A percentile compares a stretch with the other conserved stretches of the same genome.
Evolutionary conservation across 495 filamentous ascomycete species (phyloP).

Genomic region (Ramalina intermedia): DNA sequence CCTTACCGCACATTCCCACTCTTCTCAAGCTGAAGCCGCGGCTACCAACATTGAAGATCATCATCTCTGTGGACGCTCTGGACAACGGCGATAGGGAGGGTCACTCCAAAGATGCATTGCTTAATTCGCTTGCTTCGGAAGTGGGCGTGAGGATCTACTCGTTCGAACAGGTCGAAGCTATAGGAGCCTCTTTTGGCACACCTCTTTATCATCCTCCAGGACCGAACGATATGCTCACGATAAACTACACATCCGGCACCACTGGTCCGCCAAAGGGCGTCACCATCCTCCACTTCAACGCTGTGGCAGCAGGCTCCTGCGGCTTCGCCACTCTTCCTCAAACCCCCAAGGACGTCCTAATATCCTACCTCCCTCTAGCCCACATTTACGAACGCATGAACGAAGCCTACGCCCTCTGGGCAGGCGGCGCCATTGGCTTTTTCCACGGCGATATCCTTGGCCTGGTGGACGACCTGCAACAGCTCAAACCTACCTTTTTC

Average conservation of each 20-base stretch:
- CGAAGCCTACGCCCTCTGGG: slow-evolving; percentile 62
- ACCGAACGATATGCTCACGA: slow-evolving; percentile 69
- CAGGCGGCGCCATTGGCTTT: slow-evolving; percentile 70
- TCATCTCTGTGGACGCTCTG: slow-evolving; percentile 79
- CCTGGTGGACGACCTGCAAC: slow-evolving; percentile 82
- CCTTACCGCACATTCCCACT: slow-evolving; percentile 70
- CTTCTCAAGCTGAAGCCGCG: slow-evolving; percentile 70
- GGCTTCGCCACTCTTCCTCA: slow-evolving; percentile 39
- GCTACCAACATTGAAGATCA: slow-evolving; percentile 69
- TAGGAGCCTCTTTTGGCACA: slow-evolving; percentile 54
- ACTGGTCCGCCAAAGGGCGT: slow-evolving; percentile 94
- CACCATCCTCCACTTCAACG: slow-evolving; percentile 66
- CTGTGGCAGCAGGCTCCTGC: slow-evolving; percentile 54
- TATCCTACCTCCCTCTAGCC: slow-evolving; percentile 86
- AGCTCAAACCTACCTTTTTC: slow-evolving; percentile 68
- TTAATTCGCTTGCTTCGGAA: slow-evolving; percentile 58
- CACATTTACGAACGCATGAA: slow-evolving; percentile 83
- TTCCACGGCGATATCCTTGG: slow-evolving; percentile 87
- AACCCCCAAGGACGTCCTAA: slow-evolving; percentile 39
- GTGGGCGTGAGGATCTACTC: slow-evolving; percentile 63
- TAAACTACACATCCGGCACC: slow-evolving; percentile 97
- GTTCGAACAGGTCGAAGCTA: slow-evolving; percentile 60
- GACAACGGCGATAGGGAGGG: slow-evolving; percentile 66
- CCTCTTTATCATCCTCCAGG: slow-evolving; percentile 51
- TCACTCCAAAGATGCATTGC: slow-evolving; percentile 60